Evolutionary conservation across 257 asterid species (phyloP).

Genomic region (Petunia axillaris): DNA sequence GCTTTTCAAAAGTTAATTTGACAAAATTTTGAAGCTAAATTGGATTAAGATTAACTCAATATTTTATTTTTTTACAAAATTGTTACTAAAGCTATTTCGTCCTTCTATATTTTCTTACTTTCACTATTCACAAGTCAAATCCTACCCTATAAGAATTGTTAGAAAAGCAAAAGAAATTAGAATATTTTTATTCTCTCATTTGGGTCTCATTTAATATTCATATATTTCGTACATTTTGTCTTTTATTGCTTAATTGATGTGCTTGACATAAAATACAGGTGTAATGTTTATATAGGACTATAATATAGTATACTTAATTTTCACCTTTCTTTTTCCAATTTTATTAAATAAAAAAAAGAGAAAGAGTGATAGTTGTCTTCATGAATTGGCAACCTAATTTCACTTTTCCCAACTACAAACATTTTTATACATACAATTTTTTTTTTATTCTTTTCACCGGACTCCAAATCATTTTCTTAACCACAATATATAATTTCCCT

Average conservation of each 20-base stretch:
- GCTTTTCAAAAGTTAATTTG: no score
- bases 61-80: no score
- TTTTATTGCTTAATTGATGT: background rate
- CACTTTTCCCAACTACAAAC: conserved; percentile 90
- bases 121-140: background rate
- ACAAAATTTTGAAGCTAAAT: no score
- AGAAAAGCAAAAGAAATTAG: background rate
- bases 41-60: no score
- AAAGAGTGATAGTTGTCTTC: conserved; percentile 65
- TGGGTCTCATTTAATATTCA: background rate
- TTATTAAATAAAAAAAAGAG: conserved; percentile 12
- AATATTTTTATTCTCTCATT: background rate
- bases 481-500: conserved; percentile 75
- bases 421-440: conserved; percentile 10
- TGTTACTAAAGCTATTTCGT: no score
- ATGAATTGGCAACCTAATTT: conserved; percentile 89
- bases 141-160: background rate
- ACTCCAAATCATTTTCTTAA: conserved; percentile 79
- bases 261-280: no score
- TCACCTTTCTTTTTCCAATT: conserved; percentile 21
- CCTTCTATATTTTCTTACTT: no score
- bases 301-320: no score
- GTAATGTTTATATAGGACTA: no score
- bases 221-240: conserved; percentile 7
- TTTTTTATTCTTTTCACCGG: conserved; percentile 52